Base-by-base conservation (phyloP, 441 rosid genomes). In the Manihot esculenta region DNA sequence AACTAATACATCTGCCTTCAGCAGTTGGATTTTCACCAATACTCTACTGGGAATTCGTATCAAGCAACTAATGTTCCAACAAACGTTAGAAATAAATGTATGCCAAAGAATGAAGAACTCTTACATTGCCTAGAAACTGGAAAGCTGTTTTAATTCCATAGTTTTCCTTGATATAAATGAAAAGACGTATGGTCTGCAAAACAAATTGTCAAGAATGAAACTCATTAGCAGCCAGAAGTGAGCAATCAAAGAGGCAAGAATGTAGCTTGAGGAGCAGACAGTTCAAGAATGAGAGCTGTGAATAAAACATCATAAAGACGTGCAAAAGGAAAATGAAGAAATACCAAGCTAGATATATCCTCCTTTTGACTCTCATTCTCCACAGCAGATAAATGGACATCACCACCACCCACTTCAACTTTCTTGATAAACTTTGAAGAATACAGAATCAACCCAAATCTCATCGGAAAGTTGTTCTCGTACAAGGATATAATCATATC, bases 321-420 rank as follows among this genome's bases (percentile, higher is more conserved):
- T 41, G 35, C n/a, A 12, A 54, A 72, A 35, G 33, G 66, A 71
- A 66, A 75, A 68, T 62, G 56, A 70, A 62, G 79, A 78, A 81
- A 74, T 92, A 96, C 99, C 99, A 89, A 81, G 85, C 86, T 87
- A 75, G 99, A 96, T 64, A 85, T 76, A 80, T 96, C 99, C 77
- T 89, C 92, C 80, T 80, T 78, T 77, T 87, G 84, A 77, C 79
- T 49, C 51, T 76, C 82, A 72, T 77, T 78, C 76, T 78, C 84
- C 69, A 65, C 66, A 59, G 75, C 71, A 79, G 71, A 75, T 73
- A 84, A 80, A 74, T 68, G 78, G 27, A 78, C 79, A 57, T 84
- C 84, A 67, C 88, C 94, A 80, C 88, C 86, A 67, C 75, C 83
- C 64, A 68, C 76, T 84, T 91, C 93, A 72, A 89, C 75, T 76